Base-by-base conservation (phyloP, 805 yeast species). In the Blastobotrys attinorum region DNA sequence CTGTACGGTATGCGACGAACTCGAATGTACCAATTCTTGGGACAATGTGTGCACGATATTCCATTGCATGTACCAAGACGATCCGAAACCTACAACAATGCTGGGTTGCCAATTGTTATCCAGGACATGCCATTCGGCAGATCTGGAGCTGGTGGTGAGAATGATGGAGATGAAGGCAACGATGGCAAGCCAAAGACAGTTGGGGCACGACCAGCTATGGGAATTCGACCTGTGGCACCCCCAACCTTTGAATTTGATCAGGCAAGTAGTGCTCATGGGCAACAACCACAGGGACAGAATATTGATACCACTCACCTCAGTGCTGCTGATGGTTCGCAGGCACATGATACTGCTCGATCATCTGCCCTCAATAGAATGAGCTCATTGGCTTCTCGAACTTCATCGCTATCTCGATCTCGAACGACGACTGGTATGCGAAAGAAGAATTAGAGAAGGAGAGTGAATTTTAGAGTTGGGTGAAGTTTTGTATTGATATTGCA, bases 61-160 rank as follows among this genome's bases (percentile, higher is more conserved):
- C 65, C 65, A 17, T 55, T 63, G 40, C 55, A 60, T 31, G 49
- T 61, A 4, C 67, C 67, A 4, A 54, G 61, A 32, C 59, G 66
- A 40, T 60, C 57, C 21, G 66, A 62, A 23, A 49, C 50, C 15
- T 47, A 49, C 52, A 55, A 54, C 44, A 62, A 63, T 38, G 66
- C 67, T 2, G 50, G 61, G 4, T 37, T 57, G 45, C 65, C 67
- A 3, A 38, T 61, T 51, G 57, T 41, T 37, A 43, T 43, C 18
- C 21, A 35, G 4, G 21, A 29, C 22, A 21, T n/a, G n/a, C n/a
- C n/a, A n/a, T 34, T 16, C 22, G 20, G 5, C 41, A 7, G 29
- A 25, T 25, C 10, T 7, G 11, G 10, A 7, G 11, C 11, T 25
- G 29, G 29, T 25, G 29, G 10, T 11, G 7, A 7, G 29, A 25